Conservation (phyloP, 306 rosid genomes). For the Geum urbanum region DNA sequence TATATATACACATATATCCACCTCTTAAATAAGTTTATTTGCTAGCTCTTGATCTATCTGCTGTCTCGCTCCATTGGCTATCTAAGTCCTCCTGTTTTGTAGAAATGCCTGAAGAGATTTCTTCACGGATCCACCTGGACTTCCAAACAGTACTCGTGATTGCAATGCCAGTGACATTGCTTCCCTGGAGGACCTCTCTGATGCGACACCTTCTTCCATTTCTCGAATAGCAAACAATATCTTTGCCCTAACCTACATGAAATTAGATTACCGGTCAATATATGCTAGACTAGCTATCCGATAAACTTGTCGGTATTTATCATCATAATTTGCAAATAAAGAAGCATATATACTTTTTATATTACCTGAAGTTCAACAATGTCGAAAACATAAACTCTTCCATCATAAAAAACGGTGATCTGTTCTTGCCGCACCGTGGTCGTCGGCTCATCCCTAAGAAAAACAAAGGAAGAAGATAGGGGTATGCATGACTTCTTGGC, state of each 20-base stretch:
- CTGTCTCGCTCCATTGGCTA: no score
- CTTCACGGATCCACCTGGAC: slow-evolving; percentile 18
- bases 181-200: background rate
- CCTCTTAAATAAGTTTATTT: no score
- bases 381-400: slow-evolving; percentile 20
- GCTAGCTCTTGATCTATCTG: no score
- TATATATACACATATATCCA: background rate
- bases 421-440: background rate
- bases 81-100: slow-evolving; percentile 23
- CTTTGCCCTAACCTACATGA: slow-evolving; percentile 25
- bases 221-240: slow-evolving; percentile 8
- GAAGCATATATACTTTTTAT: no score
- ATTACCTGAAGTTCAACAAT: slow-evolving; percentile 31
- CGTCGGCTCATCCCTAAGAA: slow-evolving; percentile 10
- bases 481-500: no score
- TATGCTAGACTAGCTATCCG: no score
- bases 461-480: background rate
- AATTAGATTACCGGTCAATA: background rate
- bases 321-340: no score
- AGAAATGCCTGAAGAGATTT: slow-evolving; percentile 26
- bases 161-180: slow-evolving; percentile 1
- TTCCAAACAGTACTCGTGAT: slow-evolving; percentile 13
- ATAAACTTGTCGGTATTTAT: no score
- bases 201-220: slow-evolving; percentile 2
- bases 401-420: slow-evolving; percentile 20